Percentiles rank a stretch among this genome's conserved stretches.
These are phyloP conservation scores for Fusarium sambucinum DNA, from an alignment of 2,329 filamentous ascomycete species.

Conservation along the genomic window DNA sequence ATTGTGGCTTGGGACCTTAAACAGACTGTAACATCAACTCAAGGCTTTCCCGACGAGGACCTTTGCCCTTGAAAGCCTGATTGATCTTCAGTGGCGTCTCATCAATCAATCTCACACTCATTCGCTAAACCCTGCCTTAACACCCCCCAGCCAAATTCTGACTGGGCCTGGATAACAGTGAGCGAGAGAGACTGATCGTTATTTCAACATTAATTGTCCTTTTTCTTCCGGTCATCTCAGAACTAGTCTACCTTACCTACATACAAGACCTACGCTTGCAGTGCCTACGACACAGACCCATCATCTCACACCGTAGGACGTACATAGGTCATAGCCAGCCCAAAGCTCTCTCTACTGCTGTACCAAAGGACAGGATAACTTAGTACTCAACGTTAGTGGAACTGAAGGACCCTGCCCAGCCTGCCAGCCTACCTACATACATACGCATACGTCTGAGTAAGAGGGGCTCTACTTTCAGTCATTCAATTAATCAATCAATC, in stretches of 20 bases:
- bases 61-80: constrained; percentile 36
- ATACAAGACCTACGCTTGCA: neutral
- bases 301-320: constrained; percentile 3
- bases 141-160: constrained; percentile 21
- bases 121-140: constrained; percentile 36
- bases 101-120: constrained; percentile 30
- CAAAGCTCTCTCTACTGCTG: neutral
- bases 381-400: constrained; percentile 7
- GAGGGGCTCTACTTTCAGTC: constrained; percentile 34
- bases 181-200: constrained; percentile 2
- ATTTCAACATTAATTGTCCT: neutral
- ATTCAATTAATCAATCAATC: constrained; percentile 36
- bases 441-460: constrained; percentile 19
- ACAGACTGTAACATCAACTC: constrained; percentile 12
- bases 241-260: neutral
- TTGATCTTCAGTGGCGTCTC: constrained; percentile 47
- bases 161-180: neutral
- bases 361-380: constrained; percentile 4
- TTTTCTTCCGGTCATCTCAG: constrained; percentile 2
- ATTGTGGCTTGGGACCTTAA: constrained; percentile 20
- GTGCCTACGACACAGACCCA: neutral
- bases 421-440: constrained; percentile 1
- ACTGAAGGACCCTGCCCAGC: constrained; percentile 15
- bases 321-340: neutral
- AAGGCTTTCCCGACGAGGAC: constrained; percentile 23